Evolutionary conservation across 176 grass and related monocot genomes (phyloP), one percentile per base, ranked within the genome.

Genomic region (Rhynchospora pubera): DNA sequence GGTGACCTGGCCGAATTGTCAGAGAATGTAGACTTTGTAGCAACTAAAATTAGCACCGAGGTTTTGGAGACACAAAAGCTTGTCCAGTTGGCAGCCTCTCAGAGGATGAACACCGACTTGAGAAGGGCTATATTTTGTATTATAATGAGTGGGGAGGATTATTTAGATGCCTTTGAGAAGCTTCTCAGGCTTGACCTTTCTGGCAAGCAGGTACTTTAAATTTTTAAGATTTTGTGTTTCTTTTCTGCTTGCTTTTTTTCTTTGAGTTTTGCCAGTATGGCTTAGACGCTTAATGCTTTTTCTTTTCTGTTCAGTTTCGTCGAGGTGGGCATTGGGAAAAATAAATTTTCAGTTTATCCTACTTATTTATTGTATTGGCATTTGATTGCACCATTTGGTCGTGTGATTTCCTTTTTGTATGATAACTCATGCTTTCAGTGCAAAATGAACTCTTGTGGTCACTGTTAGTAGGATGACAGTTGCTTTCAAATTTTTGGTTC

Each of bases 141-240:
- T 80, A 88, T 94, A 81, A 95, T 93, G 91, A 98, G 96, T 43
- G 91, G 90, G 0, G 89, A 95, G 83, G 96, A 95, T 83, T 98
- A 90, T 24, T 80, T 95, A 55, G 92, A 98, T 88, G 92, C 96
- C 81, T 98, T 98, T 88, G 96, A 98, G 84, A 98, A 98, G 85
- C 89, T 98, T 82, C 81, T 98, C 81, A 93, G 90, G 50, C 89
- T 98, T 65, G 89, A 92, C 69, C 64, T 95, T 75, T 90, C 89
- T 26, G 92, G 96, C 72, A 98, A 98, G 84, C 96, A 95, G 91
- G 96, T 88, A 56, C 57, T 2, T 62, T 51, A 58, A 39, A 42
- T 58, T 22, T 52, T n/a, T n/a, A n/a, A 10, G 42, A 18, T 76
- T 32, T 15, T 57, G 30, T 72, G 63, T 50, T 59, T 10, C 18